phyloP scores from a whole-genome alignment of 495 filamentous ascomycete genomes.

The Sordaria brevicollis region DNA sequence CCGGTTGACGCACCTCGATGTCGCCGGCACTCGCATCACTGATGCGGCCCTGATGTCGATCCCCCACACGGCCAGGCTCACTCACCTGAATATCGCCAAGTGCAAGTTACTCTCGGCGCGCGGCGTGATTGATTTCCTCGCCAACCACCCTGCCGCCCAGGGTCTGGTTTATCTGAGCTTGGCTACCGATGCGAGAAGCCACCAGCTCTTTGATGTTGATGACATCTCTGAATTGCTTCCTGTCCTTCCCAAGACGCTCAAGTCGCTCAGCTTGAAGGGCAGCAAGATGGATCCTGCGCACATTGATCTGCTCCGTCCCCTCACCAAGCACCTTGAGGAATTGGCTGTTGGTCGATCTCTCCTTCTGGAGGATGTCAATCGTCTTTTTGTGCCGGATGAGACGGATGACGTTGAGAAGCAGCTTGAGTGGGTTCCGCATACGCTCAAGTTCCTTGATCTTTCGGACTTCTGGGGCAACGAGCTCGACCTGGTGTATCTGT shows the following conservation, averaged over 20 bases:
- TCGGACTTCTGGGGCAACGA: slow-evolving; percentile 51
- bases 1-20: slow-evolving; percentile 68
- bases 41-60: slow-evolving; percentile 63
- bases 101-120: slow-evolving; percentile 61
- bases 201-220: slow-evolving; percentile 56
- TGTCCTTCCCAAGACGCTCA: slow-evolving; percentile 55
- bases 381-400: slow-evolving; percentile 41
- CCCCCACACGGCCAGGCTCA: slow-evolving; percentile 59
- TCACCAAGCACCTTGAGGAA: slow-evolving; percentile 76
- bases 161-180: slow-evolving; percentile 67
- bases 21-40: slow-evolving; percentile 70
- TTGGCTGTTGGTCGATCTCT: slow-evolving; percentile 64
- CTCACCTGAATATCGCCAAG: slow-evolving; percentile 71
- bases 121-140: slow-evolving; percentile 60
- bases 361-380: slow-evolving; percentile 52
- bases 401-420: slow-evolving; percentile 16
- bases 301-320: slow-evolving; percentile 51
- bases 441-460: slow-evolving; percentile 67
- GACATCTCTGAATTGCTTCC: slow-evolving; percentile 60
- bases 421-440: slow-evolving; percentile 46
- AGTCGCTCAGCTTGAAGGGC: slow-evolving; percentile 69
- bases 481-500: slow-evolving; percentile 53
- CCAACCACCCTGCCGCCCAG: slow-evolving; percentile 59
- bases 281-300: slow-evolving; percentile 58
- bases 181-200: slow-evolving; percentile 59